Percentiles rank a stretch among this genome's conserved stretches.
phyloP scores from a whole-genome alignment of 768 basidiomycete genomes.

The Trametes coccinea region DNA sequence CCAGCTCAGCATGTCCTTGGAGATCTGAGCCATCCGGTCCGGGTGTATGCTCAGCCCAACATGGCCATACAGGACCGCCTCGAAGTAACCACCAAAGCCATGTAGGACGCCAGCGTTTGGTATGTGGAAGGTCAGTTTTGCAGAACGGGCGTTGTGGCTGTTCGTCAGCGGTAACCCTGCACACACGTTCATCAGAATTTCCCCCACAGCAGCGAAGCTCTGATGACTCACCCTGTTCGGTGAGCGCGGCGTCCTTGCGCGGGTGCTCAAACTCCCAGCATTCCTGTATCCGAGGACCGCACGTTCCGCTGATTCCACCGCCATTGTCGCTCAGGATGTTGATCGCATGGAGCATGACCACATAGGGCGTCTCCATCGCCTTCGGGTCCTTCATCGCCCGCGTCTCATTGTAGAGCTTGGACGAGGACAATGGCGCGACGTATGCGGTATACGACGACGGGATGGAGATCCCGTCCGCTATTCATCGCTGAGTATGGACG shows the following conservation, averaged over 20 bases:
- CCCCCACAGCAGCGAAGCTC: neutral
- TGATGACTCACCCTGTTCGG: constrained; percentile 57
- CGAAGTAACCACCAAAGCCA: constrained; percentile 96
- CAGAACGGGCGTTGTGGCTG: constrained; percentile 90
- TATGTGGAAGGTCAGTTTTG: constrained; percentile 85
- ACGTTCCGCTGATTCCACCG: constrained; percentile 58
- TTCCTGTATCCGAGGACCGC: constrained; percentile 85
- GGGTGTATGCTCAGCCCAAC: constrained; percentile 95
- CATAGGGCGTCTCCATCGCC: constrained; percentile 91
- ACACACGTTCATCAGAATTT: too few relatives aligned
- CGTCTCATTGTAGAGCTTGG: constrained; percentile 88
- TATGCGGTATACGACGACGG: constrained; percentile 95
- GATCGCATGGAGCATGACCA: constrained; percentile 96
- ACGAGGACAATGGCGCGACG: constrained; percentile 91
- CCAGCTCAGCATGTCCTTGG: constrained; percentile 99
- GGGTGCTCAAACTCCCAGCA: constrained; percentile 99
- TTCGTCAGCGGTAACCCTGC: constrained; percentile 91
- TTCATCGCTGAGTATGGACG: neutral
- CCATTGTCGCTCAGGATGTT: constrained; percentile 84
- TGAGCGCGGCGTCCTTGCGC: constrained; percentile 71
- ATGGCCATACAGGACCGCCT: constrained; percentile 88
- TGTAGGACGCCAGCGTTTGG: constrained; percentile 93
- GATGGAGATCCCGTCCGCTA: constrained; percentile 93
- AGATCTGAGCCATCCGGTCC: constrained; percentile 77
- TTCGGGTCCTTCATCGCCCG: constrained; percentile 64